These are phyloP conservation scores for Fusarium falciforme DNA, from an alignment of 2,329 filamentous ascomycete genomes.

Conservation along the genomic window DNA sequence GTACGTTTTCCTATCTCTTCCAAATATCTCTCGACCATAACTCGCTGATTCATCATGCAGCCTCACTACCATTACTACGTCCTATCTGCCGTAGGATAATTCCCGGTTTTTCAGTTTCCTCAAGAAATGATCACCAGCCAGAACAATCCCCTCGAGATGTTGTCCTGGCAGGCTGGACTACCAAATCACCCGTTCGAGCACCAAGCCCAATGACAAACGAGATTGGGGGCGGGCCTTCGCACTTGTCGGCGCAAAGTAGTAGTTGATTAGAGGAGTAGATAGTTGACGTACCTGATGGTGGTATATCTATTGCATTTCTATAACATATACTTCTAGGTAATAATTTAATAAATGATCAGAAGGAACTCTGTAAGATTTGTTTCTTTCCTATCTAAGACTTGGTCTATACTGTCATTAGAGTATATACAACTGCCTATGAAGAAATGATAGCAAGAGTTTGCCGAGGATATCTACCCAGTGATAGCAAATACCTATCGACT, in stretches of 20 bases:
- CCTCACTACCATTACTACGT: slow-evolving; percentile 34
- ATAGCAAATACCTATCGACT: too few species aligned
- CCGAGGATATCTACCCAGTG: too few species aligned
- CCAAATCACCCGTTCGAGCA: not conserved
- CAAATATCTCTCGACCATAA: rapidly evolving
- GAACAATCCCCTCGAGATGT: not conserved
- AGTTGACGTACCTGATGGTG: not conserved
- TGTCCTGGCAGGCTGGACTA: not conserved
- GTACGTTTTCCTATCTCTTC: slow-evolving; percentile 18
- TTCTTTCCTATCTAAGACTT: not conserved
- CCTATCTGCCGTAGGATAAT: slow-evolving; percentile 24
- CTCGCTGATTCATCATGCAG: not conserved
- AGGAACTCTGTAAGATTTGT: not conserved
- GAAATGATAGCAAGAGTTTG: not conserved
- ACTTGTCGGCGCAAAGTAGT: not conserved
- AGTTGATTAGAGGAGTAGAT: not conserved
- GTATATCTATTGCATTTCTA: not conserved
- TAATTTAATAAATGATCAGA: not conserved
- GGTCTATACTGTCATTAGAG: not conserved
- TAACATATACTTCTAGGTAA: not conserved
- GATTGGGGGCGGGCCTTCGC: not conserved
- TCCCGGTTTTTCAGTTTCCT: slow-evolving; percentile 16
- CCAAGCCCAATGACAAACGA: not conserved
- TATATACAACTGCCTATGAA: not conserved
- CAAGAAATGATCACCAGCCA: not conserved